Conservation (phyloP, 306 rosid species). For the Acacia melanoxylon region DNA sequence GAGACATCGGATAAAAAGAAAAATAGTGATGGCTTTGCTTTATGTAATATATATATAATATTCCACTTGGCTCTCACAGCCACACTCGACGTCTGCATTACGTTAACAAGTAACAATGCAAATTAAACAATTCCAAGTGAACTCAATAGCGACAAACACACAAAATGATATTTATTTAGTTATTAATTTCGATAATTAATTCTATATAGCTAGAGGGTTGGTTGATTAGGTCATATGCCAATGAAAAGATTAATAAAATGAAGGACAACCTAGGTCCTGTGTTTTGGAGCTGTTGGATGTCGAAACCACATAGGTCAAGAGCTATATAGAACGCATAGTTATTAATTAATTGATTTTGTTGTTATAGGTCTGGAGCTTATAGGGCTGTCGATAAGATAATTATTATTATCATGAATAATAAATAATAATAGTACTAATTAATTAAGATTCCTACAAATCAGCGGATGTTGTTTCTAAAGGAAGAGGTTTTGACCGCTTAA, state of each 20-base stretch:
- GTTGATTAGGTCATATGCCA: not conserved
- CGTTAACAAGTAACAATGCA: not conserved
- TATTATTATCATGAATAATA: not conserved
- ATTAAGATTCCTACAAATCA: not conserved
- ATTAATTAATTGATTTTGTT: not conserved
- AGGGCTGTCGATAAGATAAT: not conserved
- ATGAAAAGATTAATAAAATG: not conserved
- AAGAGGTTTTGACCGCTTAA: too few species aligned
- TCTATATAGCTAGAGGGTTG: not conserved
- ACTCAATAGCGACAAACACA: conserved; percentile 21
- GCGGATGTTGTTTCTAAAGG: too few species aligned
- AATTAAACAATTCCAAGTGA: conserved; percentile 13
- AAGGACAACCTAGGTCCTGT: not conserved
- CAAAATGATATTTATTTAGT: not conserved
- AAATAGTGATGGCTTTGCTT: not conserved
- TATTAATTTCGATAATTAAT: not conserved
- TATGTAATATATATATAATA: not conserved
- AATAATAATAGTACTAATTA: not conserved
- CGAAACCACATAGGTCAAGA: conserved; percentile 4
- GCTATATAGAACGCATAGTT: not conserved
- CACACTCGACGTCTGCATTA: not conserved
- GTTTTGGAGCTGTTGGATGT: not conserved
- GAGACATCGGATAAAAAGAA: not conserved
- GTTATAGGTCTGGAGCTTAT: not conserved
- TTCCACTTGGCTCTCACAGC: conserved; percentile 21